A percentile compares a stretch with the other conserved stretches of the same genome.
These are phyloP conservation scores for Leccinum pellstonianum DNA, from an alignment of 768 basidiomycete genomes.

Conservation along the genomic window DNA sequence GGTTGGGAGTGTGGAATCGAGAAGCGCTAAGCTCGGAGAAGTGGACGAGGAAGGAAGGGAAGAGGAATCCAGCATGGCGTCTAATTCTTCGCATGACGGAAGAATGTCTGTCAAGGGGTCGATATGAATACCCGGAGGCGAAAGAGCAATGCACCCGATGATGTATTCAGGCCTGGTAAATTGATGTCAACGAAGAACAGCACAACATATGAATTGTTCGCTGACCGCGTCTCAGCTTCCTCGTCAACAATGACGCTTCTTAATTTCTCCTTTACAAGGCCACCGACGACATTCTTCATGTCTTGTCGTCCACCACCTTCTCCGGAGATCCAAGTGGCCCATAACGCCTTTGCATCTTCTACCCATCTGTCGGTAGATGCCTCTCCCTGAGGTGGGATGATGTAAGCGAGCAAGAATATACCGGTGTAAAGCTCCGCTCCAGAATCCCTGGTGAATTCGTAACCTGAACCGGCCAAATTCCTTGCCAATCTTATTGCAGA, in stretches of 20 bases:
- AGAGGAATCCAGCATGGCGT: constrained; percentile 41
- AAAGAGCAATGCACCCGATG: constrained; percentile 36
- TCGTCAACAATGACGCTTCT: constrained; percentile 42
- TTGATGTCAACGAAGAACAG: not conserved
- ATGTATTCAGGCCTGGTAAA: constrained; percentile 47
- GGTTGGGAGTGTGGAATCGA: constrained; percentile 59
- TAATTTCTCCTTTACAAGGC: constrained; percentile 42
- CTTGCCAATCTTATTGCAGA: constrained; percentile 12
- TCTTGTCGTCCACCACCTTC: constrained; percentile 16
- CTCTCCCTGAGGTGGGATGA: constrained; percentile 15
- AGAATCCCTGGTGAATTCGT: constrained; percentile 20
- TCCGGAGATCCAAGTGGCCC: constrained; percentile 28
- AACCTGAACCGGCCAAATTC: constrained; percentile 18
- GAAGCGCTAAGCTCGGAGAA: constrained; percentile 55
- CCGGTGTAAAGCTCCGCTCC: constrained; percentile 22
- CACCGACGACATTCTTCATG: constrained; percentile 27
- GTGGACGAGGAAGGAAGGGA: constrained; percentile 45
- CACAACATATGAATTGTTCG: not conserved
- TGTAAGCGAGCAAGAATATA: constrained; percentile 24
- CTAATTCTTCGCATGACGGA: constrained; percentile 46
- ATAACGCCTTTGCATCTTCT: constrained; percentile 30
- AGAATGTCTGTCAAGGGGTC: constrained; percentile 51
- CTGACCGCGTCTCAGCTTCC: constrained; percentile 33
- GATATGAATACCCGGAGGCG: constrained; percentile 37
- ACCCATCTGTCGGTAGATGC: constrained; percentile 9